Evolutionary conservation across 306 rosid species (phyloP).

Genomic region (Quercus agrifolia): DNA sequence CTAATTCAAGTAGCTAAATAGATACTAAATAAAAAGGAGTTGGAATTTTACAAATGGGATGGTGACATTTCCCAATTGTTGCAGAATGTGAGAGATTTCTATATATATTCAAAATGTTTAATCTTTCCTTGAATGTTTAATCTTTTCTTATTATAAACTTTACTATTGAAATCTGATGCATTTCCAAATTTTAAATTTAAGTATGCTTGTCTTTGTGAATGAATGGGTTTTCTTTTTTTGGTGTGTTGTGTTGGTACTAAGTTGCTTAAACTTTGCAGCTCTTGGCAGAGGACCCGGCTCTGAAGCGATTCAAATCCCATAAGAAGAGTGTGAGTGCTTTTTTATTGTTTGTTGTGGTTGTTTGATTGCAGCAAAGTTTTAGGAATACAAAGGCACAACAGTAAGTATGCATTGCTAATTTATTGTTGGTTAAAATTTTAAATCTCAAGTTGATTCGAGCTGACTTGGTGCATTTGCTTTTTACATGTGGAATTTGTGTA

Average conservation of each 20-base stretch:
- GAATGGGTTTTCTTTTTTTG: too few relatives aligned
- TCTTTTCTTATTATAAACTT: too few relatives aligned
- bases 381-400: constrained; percentile 31
- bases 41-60: constrained; percentile 96
- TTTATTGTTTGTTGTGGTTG: not conserved
- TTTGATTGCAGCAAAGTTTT: constrained; percentile 54
- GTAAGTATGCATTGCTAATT: constrained; percentile 37
- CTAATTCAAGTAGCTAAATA: constrained; percentile 55
- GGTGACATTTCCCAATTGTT: constrained; percentile 71
- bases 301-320: too few relatives aligned
- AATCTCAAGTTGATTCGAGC: not conserved
- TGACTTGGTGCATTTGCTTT: not conserved
- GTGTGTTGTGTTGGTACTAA: too few relatives aligned
- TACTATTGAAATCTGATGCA: too few relatives aligned
- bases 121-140: too few relatives aligned
- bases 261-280: too few relatives aligned
- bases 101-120: too few relatives aligned
- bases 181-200: too few relatives aligned
- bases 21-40: constrained; percentile 61
- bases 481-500: constrained; percentile 29
- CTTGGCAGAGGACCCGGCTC: too few relatives aligned
- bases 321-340: too few relatives aligned
- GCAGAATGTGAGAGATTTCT: constrained; percentile 73
- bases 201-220: too few relatives aligned
- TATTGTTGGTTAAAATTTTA: not conserved